phyloP scores from a whole-genome alignment of 495 filamentous ascomycete genomes.

The Hypomontagnella monticulosa region DNA sequence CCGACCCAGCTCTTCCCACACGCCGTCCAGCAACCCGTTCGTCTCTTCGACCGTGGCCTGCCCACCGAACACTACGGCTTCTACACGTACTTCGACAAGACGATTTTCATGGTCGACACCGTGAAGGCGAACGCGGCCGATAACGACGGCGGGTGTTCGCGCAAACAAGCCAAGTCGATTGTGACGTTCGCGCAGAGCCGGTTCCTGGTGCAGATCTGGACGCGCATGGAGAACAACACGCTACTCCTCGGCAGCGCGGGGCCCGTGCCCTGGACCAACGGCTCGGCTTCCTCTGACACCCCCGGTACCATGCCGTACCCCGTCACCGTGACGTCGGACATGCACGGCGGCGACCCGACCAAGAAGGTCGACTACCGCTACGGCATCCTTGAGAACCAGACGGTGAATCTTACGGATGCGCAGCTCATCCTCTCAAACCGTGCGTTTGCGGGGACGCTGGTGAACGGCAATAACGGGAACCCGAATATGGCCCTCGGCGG shows the following conservation, averaged over 20 bases:
- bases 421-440: slow-evolving; percentile 69
- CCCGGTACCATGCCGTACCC: slow-evolving; percentile 89
- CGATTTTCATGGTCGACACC: slow-evolving; percentile 73
- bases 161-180: slow-evolving; percentile 68
- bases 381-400: slow-evolving; percentile 62
- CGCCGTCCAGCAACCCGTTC: slow-evolving; percentile 78
- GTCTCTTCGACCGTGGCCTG: slow-evolving; percentile 83
- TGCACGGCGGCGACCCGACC: slow-evolving; percentile 72
- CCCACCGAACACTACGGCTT: slow-evolving; percentile 91
- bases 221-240: slow-evolving; percentile 60
- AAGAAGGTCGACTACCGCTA: slow-evolving; percentile 79
- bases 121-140: slow-evolving; percentile 62
- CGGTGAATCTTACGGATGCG: slow-evolving; percentile 61
- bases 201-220: slow-evolving; percentile 94
- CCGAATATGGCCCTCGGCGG: slow-evolving; percentile 62
- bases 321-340: slow-evolving; percentile 80
- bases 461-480: slow-evolving; percentile 56
- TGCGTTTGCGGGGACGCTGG: slow-evolving; percentile 64
- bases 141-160: slow-evolving; percentile 68
- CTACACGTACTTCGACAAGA: slow-evolving; percentile 90
- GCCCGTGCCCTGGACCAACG: slow-evolving; percentile 27
- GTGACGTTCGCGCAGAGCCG: slow-evolving; percentile 87
- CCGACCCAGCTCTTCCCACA: slow-evolving; percentile 74
- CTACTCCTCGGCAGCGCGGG: slow-evolving; percentile 50
- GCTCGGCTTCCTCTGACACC: slow-evolving; percentile 42